These are phyloP conservation scores for Botrytis sinoallii DNA, from an alignment of 2,329 filamentous ascomycete genomes.

Conservation along the genomic window DNA sequence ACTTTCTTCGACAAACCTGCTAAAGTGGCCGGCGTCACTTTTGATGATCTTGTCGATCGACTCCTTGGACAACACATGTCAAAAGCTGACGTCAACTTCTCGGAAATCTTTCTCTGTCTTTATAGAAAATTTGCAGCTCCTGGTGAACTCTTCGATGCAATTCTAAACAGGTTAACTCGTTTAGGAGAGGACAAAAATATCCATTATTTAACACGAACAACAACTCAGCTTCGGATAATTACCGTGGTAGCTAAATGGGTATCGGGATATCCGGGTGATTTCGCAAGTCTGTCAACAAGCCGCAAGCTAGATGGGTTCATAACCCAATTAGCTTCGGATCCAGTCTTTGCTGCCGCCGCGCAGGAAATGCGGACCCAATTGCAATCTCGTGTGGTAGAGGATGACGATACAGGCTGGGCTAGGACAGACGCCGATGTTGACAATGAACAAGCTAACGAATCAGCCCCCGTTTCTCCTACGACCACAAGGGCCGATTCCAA, in stretches of 20 bases:
- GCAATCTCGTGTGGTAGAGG: slow-evolving; percentile 68
- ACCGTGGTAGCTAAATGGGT: slow-evolving; percentile 88
- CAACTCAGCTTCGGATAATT: slow-evolving; percentile 78
- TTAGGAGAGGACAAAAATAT: slow-evolving; percentile 64
- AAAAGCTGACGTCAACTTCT: slow-evolving; percentile 85
- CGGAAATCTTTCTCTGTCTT: slow-evolving; percentile 82
- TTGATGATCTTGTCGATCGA: slow-evolving; percentile 80
- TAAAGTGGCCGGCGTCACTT: slow-evolving; percentile 52
- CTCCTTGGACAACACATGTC: slow-evolving; percentile 78
- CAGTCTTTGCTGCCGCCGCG: slow-evolving; percentile 80
- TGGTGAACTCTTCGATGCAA: slow-evolving; percentile 69
- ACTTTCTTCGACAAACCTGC: slow-evolving; percentile 52
- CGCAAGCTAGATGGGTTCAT: slow-evolving; percentile 74
- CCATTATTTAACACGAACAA: slow-evolving; percentile 72
- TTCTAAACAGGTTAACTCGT: slow-evolving; percentile 72
- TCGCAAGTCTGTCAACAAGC: slow-evolving; percentile 73
- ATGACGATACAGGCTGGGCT: slow-evolving; percentile 94
- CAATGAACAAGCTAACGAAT: slow-evolving; percentile 29
- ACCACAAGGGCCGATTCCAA: slow-evolving; percentile 24
- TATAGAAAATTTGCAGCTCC: slow-evolving; percentile 93
- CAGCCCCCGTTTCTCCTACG: slow-evolving; percentile 28
- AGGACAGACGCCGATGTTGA: slow-evolving; percentile 64
- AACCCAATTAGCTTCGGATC: slow-evolving; percentile 66
- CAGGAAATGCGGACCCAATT: slow-evolving; percentile 81
- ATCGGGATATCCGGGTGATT: slow-evolving; percentile 85